Evolutionary conservation across 2,329 filamentous ascomycete species (phyloP).

Genomic region (Colletotrichum australisinense): DNA sequence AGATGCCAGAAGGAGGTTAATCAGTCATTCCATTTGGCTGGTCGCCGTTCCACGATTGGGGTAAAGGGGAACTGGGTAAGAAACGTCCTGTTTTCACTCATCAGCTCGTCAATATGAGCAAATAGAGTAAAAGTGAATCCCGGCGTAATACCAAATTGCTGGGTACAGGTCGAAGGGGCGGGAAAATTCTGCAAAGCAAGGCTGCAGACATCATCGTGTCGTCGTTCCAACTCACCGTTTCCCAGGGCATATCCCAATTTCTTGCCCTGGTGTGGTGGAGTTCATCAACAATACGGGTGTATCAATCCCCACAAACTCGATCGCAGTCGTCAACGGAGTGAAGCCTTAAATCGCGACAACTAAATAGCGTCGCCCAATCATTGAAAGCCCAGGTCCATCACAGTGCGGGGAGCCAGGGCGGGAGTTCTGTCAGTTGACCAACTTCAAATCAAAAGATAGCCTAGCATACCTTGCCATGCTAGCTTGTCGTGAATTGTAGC

Average conservation of each 20-base stretch:
- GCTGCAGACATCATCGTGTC: slow-evolving; percentile 5
- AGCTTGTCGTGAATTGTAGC: neutral
- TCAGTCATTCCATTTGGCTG: neutral
- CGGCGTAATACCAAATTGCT: neutral
- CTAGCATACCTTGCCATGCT: slow-evolving; percentile 4
- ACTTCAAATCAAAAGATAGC: neutral
- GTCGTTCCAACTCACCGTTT: slow-evolving; percentile 2
- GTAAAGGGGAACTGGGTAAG: neutral
- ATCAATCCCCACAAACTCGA: slow-evolving; percentile 6
- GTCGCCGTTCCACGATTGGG: neutral
- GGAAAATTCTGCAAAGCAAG: neutral
- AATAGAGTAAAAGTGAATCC: neutral
- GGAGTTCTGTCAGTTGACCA: slow-evolving; percentile 17
- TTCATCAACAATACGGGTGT: neutral
- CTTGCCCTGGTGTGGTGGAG: slow-evolving; percentile 18
- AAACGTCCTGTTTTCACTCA: neutral
- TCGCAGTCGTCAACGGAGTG: slow-evolving; percentile 4
- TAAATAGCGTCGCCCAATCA: neutral
- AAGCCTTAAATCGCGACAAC: neutral
- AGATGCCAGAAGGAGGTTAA: neutral
- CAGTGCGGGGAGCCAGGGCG: slow-evolving; percentile 4
- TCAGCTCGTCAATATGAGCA: neutral
- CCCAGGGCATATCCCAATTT: slow-evolving; percentile 25
- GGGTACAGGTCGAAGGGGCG: neutral
- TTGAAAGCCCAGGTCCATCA: neutral